Conservation (phyloP, 2,329 filamentous ascomycete species). For the Lasiodiplodia theobromae region DNA sequence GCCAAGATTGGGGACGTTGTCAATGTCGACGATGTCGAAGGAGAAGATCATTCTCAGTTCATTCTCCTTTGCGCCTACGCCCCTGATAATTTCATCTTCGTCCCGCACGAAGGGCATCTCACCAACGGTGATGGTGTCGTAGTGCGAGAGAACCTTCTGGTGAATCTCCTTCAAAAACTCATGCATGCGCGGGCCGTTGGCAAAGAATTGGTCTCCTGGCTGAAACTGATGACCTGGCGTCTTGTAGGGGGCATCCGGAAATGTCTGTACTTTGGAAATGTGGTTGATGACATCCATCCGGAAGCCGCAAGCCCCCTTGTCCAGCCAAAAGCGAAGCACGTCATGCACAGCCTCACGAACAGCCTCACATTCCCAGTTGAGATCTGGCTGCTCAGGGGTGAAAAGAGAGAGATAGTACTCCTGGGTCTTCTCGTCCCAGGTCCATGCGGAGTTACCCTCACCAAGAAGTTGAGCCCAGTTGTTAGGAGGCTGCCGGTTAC, state of each 20-base stretch:
- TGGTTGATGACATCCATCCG: constrained; percentile 59
- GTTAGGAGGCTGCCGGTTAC: constrained; percentile 65
- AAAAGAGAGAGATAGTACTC: constrained; percentile 58
- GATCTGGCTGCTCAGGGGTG: constrained; percentile 55
- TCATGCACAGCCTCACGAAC: constrained; percentile 55
- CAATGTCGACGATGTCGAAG: constrained; percentile 54
- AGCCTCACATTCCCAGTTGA: constrained; percentile 57
- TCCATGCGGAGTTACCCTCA: constrained; percentile 51
- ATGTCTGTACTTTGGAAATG: constrained; percentile 54
- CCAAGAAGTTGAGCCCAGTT: constrained; percentile 55
- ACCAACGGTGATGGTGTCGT: constrained; percentile 66
- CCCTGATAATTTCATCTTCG: constrained; percentile 51
- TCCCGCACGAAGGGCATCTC: constrained; percentile 65
- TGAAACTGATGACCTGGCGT: constrained; percentile 54
- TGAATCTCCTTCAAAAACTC: constrained; percentile 64
- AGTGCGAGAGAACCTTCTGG: constrained; percentile 60
- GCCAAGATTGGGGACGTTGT: constrained; percentile 45
- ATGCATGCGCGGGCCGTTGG: constrained; percentile 65
- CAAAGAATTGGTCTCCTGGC: constrained; percentile 58
- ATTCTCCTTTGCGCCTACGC: constrained; percentile 49
- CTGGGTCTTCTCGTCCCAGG: constrained; percentile 54
- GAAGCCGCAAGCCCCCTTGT: constrained; percentile 56
- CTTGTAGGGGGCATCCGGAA: constrained; percentile 52
- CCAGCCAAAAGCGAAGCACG: constrained; percentile 57
- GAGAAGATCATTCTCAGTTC: constrained; percentile 60